phyloP scores from a whole-genome alignment of 2,329 filamentous ascomycete species.

The Peltaster fructicola region DNA sequence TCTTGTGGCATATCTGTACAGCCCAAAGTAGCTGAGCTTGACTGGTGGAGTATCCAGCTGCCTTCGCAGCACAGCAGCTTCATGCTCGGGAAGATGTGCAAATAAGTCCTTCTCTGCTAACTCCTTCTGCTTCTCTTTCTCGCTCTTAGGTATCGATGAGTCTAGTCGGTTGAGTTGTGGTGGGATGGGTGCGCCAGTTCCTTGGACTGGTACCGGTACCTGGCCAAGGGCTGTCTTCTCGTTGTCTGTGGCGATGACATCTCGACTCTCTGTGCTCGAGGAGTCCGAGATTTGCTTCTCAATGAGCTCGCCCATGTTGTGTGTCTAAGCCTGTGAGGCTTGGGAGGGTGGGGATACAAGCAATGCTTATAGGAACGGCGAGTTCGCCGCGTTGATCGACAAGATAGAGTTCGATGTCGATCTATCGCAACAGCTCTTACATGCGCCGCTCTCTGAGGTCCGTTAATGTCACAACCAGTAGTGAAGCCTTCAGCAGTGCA shows the following conservation, averaged over 20 bases:
- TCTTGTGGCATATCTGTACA: conserved; percentile 29
- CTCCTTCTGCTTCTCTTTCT: too few species aligned
- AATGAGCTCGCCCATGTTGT: conserved; percentile 1
- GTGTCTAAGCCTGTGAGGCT: not conserved
- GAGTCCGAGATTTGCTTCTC: conserved; percentile 11
- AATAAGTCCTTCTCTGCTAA: conserved; percentile 19
- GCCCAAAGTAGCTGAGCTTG: conserved; percentile 22
- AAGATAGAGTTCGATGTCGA: conserved; percentile 1
- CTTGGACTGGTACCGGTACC: conserved; percentile 13
- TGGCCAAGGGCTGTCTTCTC: conserved; percentile 15
- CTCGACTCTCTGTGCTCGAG: conserved; percentile 11
- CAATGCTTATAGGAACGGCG: not conserved
- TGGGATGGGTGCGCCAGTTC: conserved; percentile 12
- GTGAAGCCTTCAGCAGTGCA: not conserved
- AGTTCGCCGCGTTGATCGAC: not conserved
- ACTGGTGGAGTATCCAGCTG: conserved; percentile 26
- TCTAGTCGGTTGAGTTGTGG: conserved; percentile 11
- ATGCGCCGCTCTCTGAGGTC: conserved; percentile 1
- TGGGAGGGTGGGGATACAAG: not conserved
- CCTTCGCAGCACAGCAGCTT: conserved; percentile 18
- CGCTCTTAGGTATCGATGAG: conserved; percentile 10
- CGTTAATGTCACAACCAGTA: not conserved
- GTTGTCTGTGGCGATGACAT: conserved; percentile 11
- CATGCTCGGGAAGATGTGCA: conserved; percentile 21
- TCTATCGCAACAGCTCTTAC: not conserved